Conservation (phyloP, 306 rosid species). For the Echinosophora koreensis region DNA sequence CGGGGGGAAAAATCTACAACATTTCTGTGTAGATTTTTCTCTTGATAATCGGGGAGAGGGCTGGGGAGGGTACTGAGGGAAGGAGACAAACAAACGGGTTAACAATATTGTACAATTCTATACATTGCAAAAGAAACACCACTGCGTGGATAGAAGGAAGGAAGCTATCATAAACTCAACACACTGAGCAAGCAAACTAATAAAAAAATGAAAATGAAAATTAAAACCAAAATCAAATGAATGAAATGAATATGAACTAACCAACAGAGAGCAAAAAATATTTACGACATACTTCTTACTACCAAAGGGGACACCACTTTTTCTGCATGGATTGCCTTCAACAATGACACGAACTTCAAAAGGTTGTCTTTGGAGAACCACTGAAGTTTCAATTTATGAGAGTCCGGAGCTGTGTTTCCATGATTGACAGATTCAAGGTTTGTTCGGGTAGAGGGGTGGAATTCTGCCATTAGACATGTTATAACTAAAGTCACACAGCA, state of each 20-base stretch:
- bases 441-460: constrained; percentile 46
- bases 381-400: constrained; percentile 68
- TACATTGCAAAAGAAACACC: constrained; percentile 58
- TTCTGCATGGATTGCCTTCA: constrained; percentile 81
- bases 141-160: constrained; percentile 39
- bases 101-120: constrained; percentile 58
- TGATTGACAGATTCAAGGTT: constrained; percentile 44
- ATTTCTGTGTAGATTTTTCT: neutral
- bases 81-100: constrained; percentile 10
- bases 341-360: constrained; percentile 72
- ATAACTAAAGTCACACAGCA: constrained; percentile 64
- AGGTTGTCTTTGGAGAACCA: constrained; percentile 75
- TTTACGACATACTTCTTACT: constrained; percentile 64
- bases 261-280: constrained; percentile 39
- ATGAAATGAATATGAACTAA: constrained; percentile 68
- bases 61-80: neutral
- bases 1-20: neutral
- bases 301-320: constrained; percentile 55
- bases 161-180: constrained; percentile 48
- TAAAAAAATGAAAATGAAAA: constrained; percentile 7
- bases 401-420: constrained; percentile 44
- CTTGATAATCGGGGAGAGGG: neutral
- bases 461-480: constrained; percentile 53
- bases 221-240: constrained; percentile 58
- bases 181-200: constrained; percentile 48